Conservation (phyloP, 2,329 filamentous ascomycete genomes). For the Xylaria sp. region DNA sequence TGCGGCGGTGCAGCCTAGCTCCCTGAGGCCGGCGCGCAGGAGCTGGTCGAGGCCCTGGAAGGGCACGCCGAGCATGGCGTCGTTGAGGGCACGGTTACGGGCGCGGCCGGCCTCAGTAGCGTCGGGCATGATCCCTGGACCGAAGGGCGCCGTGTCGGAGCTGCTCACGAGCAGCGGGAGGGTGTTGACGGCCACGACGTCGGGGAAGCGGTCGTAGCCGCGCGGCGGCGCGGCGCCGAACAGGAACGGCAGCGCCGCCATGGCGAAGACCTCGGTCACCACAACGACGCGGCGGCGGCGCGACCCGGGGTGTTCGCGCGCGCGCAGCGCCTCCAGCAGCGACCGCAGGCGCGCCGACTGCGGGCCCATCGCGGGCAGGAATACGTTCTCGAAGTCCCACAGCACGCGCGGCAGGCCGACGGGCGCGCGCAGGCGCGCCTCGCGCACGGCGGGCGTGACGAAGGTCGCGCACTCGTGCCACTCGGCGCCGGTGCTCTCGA, state of each 20-base stretch:
- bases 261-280: conserved; percentile 45
- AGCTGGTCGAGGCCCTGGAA: not conserved
- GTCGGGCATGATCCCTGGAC: conserved; percentile 43
- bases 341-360: conserved; percentile 39
- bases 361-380: conserved; percentile 39
- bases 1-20: conserved; percentile 11
- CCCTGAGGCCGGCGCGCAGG: not conserved
- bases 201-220: conserved; percentile 41
- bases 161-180: conserved; percentile 42
- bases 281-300: conserved; percentile 48
- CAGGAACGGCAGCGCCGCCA: conserved; percentile 42
- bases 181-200: conserved; percentile 44
- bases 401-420: conserved; percentile 27
- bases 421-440: conserved; percentile 11
- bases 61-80: conserved; percentile 17
- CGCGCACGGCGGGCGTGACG: not conserved
- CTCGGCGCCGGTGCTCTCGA: conserved; percentile 40
- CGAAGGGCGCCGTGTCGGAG: conserved; percentile 44
- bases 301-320: conserved; percentile 36
- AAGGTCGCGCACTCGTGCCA: conserved; percentile 30
- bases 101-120: conserved; percentile 40
- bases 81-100: conserved; percentile 36
- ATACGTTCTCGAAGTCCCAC: conserved; percentile 39
- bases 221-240: conserved; percentile 42
- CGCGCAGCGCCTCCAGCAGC: conserved; percentile 40